These are phyloP conservation scores for Aureobasidium sp. DNA, from an alignment of 2,329 filamentous ascomycete genomes.

Conservation along the genomic window DNA sequence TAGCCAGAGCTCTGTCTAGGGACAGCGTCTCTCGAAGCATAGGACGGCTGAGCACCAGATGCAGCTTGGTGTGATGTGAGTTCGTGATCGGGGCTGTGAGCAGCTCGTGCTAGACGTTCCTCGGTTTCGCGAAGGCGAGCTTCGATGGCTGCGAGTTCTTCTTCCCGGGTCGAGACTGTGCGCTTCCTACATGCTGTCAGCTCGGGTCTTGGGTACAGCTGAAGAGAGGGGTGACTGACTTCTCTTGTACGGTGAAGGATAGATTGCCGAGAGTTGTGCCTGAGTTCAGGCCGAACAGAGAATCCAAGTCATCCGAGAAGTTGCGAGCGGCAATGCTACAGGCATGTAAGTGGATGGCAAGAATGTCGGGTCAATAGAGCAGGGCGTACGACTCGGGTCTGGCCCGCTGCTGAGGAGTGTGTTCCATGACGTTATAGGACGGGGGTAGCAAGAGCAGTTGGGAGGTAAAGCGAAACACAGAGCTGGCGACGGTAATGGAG, in stretches of 20 bases:
- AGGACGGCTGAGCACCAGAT: neutral
- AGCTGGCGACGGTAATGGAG: neutral
- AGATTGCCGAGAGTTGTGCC: constrained; percentile 63
- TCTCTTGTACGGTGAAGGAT: constrained; percentile 68
- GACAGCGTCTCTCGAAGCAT: neutral
- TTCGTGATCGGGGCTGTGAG: constrained; percentile 19
- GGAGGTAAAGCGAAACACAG: no score
- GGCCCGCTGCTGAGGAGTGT: neutral
- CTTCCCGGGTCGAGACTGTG: constrained; percentile 63
- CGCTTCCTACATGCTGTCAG: constrained; percentile 57
- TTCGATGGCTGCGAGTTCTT: constrained; percentile 81
- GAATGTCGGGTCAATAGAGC: neutral
- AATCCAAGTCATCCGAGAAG: constrained; percentile 79
- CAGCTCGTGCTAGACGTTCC: constrained; percentile 52
- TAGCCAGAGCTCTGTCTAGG: neutral
- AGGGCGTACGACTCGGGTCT: constrained; percentile 24
- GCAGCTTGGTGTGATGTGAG: constrained; percentile 8
- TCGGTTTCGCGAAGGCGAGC: constrained; percentile 79
- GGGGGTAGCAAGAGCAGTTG: neutral
- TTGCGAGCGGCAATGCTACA: constrained; percentile 75
- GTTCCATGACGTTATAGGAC: constrained; percentile 8
- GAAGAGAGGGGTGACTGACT: constrained; percentile 51
- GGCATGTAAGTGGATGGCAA: neutral
- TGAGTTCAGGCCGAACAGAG: constrained; percentile 82
- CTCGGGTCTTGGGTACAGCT: neutral